Evolutionary conservation across 768 basidiomycete genomes (phyloP).

Genomic region (Lentinula edodes): DNA sequence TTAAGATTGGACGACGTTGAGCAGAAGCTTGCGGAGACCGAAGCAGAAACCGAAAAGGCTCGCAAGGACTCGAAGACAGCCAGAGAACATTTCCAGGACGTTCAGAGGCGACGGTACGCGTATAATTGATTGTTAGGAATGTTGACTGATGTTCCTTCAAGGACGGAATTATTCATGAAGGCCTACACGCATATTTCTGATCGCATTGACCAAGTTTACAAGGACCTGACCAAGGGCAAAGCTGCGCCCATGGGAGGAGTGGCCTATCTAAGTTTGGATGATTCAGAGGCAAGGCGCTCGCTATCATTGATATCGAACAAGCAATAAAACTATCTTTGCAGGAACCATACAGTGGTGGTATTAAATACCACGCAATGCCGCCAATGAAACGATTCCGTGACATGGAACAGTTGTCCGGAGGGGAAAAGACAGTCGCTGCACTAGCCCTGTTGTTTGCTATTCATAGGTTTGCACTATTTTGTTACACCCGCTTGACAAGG

Average conservation of each 20-base stretch:
- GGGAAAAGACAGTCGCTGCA: constrained; percentile 98
- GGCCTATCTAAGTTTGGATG: constrained; percentile 93
- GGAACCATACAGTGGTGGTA: constrained; percentile 84
- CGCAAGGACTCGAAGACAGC: constrained; percentile 85
- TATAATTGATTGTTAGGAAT: neutral
- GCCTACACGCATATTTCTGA: constrained; percentile 97
- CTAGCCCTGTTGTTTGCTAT: constrained; percentile 96
- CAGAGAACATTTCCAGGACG: constrained; percentile 86
- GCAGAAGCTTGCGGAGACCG: constrained; percentile 78
- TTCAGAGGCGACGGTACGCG: constrained; percentile 73
- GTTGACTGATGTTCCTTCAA: constrained; percentile 13
- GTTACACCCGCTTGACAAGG: neutral
- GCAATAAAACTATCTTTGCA: constrained; percentile 17
- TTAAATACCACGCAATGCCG: constrained; percentile 99
- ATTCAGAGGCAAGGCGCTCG: constrained; percentile 67
- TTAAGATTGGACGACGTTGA: constrained; percentile 83
- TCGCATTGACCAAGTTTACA: constrained; percentile 92
- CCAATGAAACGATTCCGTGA: constrained; percentile 99
- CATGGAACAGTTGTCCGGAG: constrained; percentile 98
- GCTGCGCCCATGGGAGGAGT: constrained; percentile 93
- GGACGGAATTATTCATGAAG: constrained; percentile 87
- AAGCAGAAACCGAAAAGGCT: constrained; percentile 89
- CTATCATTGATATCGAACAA: neutral
- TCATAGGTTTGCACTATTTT: constrained; percentile 58
- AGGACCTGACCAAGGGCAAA: constrained; percentile 95